These are phyloP conservation scores for Cnidoscolus chayamansa DNA, from an alignment of 441 rosid genomes.

Conservation along the genomic window DNA sequence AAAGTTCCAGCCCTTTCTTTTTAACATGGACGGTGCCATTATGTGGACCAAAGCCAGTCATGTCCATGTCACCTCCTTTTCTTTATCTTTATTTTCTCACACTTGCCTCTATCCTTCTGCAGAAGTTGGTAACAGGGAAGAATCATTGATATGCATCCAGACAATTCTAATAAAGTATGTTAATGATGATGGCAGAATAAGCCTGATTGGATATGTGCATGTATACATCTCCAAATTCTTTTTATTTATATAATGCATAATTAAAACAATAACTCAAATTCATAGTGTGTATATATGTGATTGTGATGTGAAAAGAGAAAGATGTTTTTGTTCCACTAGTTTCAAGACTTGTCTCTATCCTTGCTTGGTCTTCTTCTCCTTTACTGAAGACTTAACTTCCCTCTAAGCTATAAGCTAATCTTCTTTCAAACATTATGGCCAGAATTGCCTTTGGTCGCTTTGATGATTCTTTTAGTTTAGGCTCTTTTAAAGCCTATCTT, in stretches of 20 bases:
- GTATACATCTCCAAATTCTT: not conserved
- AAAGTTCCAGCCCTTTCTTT: not conserved
- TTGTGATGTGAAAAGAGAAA: not conserved
- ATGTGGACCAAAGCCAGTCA: conserved; percentile 33
- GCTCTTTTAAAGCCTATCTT: conserved; percentile 70
- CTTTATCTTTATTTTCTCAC: conserved; percentile 14
- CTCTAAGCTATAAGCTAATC: not conserved
- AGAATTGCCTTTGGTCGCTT: conserved; percentile 73
- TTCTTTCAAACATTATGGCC: conserved; percentile 38
- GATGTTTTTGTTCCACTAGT: too few species aligned
- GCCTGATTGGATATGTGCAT: conserved; percentile 14
- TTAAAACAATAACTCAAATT: too few species aligned
- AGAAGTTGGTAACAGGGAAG: conserved; percentile 30
- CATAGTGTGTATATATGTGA: too few species aligned
- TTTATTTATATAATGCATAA: not conserved
- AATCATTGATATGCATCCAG: conserved; percentile 50
- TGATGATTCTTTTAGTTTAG: conserved; percentile 74
- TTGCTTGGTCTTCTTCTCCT: not conserved
- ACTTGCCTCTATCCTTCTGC: not conserved
- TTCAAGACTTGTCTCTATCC: too few species aligned
- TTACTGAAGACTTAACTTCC: not conserved
- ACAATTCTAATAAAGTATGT: conserved; percentile 44
- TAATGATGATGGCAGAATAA: conserved; percentile 22
- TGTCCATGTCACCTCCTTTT: conserved; percentile 3
- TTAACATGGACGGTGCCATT: conserved; percentile 42